A percentile compares a stretch with the other conserved stretches of the same genome.
These are phyloP conservation scores for Pseudogymnoascus sp. DNA, from an alignment of 2,329 filamentous ascomycete species.

Conservation along the genomic window DNA sequence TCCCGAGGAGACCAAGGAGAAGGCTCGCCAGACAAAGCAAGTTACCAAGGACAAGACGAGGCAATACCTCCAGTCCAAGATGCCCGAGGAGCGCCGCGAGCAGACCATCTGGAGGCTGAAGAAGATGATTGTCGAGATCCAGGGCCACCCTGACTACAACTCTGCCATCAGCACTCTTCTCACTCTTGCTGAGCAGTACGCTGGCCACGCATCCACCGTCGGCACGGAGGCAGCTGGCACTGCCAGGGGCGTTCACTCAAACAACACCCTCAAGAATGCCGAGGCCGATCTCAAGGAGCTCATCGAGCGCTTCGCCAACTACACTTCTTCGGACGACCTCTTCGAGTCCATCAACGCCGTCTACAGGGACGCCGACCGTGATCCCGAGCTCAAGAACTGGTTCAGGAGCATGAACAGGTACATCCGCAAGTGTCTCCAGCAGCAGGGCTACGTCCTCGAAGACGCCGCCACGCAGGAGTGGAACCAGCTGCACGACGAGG, in stretches of 20 bases:
- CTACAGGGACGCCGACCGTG: conserved; percentile 77
- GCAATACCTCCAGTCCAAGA: conserved; percentile 75
- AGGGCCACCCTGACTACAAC: conserved; percentile 89
- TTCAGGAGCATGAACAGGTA: conserved; percentile 72
- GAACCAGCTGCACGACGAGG: conserved; percentile 76
- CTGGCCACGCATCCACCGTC: conserved; percentile 59
- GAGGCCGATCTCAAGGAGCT: conserved; percentile 78
- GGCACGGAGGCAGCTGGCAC: conserved; percentile 56
- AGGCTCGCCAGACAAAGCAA: conserved; percentile 43
- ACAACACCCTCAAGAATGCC: conserved; percentile 56
- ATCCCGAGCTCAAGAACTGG: conserved; percentile 82
- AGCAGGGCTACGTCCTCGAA: conserved; percentile 86
- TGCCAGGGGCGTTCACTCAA: conserved; percentile 61
- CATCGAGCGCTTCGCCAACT: conserved; percentile 92
- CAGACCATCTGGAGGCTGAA: conserved; percentile 88
- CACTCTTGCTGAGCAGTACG: conserved; percentile 75
- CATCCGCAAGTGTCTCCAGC: conserved; percentile 72
- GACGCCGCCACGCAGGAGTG: conserved; percentile 73
- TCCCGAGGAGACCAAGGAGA: conserved; percentile 47
- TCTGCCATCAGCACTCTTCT: conserved; percentile 85
- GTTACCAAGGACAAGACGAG: conserved; percentile 41
- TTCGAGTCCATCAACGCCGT: conserved; percentile 78
- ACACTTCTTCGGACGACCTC: conserved; percentile 78
- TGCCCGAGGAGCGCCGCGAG: conserved; percentile 86
- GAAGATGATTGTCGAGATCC: conserved; percentile 96